A percentile compares a stretch with the other conserved stretches of the same genome.
phyloP scores from a whole-genome alignment of 495 filamentous ascomycete genomes.

The Recurvomyces mirabilis region DNA sequence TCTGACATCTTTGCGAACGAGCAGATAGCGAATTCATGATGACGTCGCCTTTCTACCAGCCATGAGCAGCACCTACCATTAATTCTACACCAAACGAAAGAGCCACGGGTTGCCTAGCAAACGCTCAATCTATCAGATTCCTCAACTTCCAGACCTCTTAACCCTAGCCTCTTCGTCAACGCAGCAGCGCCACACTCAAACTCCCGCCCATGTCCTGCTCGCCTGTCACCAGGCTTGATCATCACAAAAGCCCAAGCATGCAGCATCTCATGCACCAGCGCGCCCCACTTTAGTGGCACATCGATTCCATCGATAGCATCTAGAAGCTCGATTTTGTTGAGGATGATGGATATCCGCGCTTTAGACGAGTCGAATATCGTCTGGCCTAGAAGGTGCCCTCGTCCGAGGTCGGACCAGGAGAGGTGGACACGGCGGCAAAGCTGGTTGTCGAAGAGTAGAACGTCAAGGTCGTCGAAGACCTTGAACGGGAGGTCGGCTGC shows the following conservation, averaged over 20 bases:
- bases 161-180: background rate
- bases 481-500: conserved; percentile 3
- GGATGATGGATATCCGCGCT: too few relatives aligned
- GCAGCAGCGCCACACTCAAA: background rate
- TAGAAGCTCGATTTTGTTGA: background rate
- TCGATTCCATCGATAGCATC: background rate
- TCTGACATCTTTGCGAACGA: too few relatives aligned
- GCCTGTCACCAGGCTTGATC: background rate
- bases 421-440: conserved; percentile 1
- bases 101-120: background rate
- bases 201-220: background rate
- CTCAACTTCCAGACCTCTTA: too few relatives aligned
- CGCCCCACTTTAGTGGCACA: too few relatives aligned
- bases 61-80: background rate
- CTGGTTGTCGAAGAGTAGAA: conserved; percentile 1
- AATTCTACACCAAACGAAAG: background rate
- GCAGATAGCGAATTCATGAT: conserved; percentile 18
- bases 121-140: background rate
- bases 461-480: conserved; percentile 3
- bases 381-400: background rate
- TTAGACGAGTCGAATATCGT: background rate
- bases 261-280: background rate
- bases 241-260: background rate
- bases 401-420: background rate
- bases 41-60: conserved; percentile 10